phyloP scores from a whole-genome alignment of 768 basidiomycete genomes.

The Mycena galopus region DNA sequence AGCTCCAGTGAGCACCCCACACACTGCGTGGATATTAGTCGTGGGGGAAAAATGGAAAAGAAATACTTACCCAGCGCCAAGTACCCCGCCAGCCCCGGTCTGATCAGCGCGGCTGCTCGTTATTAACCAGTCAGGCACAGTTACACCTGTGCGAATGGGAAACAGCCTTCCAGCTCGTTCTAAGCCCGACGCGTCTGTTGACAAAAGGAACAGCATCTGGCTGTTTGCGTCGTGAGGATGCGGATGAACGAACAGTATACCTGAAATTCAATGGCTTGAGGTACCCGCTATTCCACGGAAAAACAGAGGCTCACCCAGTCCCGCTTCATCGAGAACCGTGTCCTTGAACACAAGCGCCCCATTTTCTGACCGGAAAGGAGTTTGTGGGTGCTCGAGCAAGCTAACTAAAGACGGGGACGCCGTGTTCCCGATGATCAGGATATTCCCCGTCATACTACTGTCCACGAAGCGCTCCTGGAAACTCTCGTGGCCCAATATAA shows the following conservation, averaged over 20 bases:
- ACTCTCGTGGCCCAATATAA: conserved; percentile 62
- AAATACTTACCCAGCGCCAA: conserved; percentile 78
- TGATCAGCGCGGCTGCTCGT: conserved; percentile 64
- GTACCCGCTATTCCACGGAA: conserved; percentile 28
- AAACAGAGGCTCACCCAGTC: conserved; percentile 46
- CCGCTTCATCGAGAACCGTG: conserved; percentile 42
- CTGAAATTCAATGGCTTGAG: conserved; percentile 39
- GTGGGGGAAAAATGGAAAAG: not conserved
- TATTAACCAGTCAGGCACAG: conserved; percentile 84
- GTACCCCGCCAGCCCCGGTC: conserved; percentile 78
- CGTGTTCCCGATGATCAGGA: conserved; percentile 69
- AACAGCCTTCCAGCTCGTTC: conserved; percentile 82
- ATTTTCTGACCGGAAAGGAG: conserved; percentile 48
- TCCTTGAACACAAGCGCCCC: conserved; percentile 44
- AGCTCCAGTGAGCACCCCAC: conserved; percentile 56
- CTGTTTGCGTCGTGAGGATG: conserved; percentile 59
- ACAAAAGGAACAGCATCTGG: conserved; percentile 69
- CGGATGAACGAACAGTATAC: conserved; percentile 77
- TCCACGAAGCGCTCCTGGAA: conserved; percentile 34
- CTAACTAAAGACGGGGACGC: conserved; percentile 48
- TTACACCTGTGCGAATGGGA: conserved; percentile 85
- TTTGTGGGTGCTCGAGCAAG: conserved; percentile 48
- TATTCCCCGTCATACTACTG: conserved; percentile 54
- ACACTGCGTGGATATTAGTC: conserved; percentile 44
- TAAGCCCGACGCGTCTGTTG: conserved; percentile 66